These are phyloP conservation scores for Lichenothelia convexa DNA, from an alignment of 495 filamentous ascomycete genomes.

Conservation along the genomic window DNA sequence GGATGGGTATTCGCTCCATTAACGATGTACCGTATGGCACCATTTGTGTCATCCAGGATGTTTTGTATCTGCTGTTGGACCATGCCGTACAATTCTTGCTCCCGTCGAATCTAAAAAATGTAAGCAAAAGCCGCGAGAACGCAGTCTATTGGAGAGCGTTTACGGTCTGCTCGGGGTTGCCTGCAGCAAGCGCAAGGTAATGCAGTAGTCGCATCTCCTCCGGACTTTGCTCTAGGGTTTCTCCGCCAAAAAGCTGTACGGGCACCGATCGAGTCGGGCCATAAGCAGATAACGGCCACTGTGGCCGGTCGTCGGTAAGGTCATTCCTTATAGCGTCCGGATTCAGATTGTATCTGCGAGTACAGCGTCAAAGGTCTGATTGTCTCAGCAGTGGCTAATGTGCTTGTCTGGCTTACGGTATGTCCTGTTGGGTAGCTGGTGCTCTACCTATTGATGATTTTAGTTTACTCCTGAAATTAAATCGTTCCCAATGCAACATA, in stretches of 20 bases:
- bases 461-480: too few species aligned
- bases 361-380: slow-evolving; percentile 1
- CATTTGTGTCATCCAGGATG: slow-evolving; percentile 45
- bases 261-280: slow-evolving; percentile 54
- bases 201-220: slow-evolving; percentile 63
- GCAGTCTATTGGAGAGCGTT: slow-evolving; percentile 4
- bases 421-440: too few species aligned
- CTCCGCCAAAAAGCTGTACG: slow-evolving; percentile 61
- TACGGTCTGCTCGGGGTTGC: slow-evolving; percentile 46
- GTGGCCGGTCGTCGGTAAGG: slow-evolving; percentile 42
- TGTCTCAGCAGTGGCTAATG: too few species aligned
- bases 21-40: slow-evolving; percentile 53
- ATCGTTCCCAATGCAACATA: too few species aligned
- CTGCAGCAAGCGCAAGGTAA: slow-evolving; percentile 36
- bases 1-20: slow-evolving; percentile 55
- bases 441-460: too few species aligned
- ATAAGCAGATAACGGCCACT: slow-evolving; percentile 75
- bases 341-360: slow-evolving; percentile 31
- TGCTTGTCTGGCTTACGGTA: too few species aligned
- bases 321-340: slow-evolving; percentile 40
- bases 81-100: slow-evolving; percentile 35
- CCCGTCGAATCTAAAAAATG: slow-evolving; percentile 34
- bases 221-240: slow-evolving; percentile 59
- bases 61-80: slow-evolving; percentile 51
- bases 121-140: slow-evolving; percentile 1